Conservation (phyloP, 805 yeast genomes). For the Cyberlindnera veronae region DNA sequence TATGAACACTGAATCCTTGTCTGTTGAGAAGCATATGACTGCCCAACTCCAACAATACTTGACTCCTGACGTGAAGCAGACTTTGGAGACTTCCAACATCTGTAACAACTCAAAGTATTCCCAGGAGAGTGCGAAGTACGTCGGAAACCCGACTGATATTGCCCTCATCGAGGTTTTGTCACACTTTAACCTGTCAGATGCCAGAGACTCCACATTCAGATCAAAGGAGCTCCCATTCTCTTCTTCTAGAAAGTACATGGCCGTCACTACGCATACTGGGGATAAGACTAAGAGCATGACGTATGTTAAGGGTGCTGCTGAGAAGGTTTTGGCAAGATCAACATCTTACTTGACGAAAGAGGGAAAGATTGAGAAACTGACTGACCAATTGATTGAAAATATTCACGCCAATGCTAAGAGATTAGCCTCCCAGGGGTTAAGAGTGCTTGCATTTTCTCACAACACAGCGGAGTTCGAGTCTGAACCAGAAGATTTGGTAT, state of each 20-base stretch:
- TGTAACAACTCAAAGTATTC: conserved; percentile 77
- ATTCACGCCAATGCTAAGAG: conserved; percentile 55
- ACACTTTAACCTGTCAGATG: conserved; percentile 69
- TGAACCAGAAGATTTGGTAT: conserved; percentile 59
- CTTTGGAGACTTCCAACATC: conserved; percentile 63
- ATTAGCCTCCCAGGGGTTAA: conserved; percentile 79
- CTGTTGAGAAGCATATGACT: conserved; percentile 44
- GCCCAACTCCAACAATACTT: conserved; percentile 40
- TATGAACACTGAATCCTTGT: conserved; percentile 38
- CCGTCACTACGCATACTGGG: conserved; percentile 65
- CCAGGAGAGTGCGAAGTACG: conserved; percentile 60
- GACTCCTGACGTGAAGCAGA: conserved; percentile 50
- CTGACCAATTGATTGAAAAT: conserved; percentile 42
- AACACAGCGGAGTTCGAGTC: conserved; percentile 36
- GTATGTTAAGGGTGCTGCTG: conserved; percentile 88
- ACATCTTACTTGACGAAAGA: conserved; percentile 53
- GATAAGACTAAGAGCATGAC: conserved; percentile 53
- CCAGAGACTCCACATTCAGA: conserved; percentile 57
- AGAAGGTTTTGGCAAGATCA: conserved; percentile 61
- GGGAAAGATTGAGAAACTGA: conserved; percentile 60
- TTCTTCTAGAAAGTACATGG: conserved; percentile 85
- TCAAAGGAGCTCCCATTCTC: conserved; percentile 79
- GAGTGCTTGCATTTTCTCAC: conserved; percentile 80
- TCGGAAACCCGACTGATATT: conserved; percentile 94
- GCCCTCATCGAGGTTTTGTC: conserved; percentile 77